phyloP scores from a whole-genome alignment of 2,329 filamentous ascomycete genomes.

The Didymella exigua region DNA sequence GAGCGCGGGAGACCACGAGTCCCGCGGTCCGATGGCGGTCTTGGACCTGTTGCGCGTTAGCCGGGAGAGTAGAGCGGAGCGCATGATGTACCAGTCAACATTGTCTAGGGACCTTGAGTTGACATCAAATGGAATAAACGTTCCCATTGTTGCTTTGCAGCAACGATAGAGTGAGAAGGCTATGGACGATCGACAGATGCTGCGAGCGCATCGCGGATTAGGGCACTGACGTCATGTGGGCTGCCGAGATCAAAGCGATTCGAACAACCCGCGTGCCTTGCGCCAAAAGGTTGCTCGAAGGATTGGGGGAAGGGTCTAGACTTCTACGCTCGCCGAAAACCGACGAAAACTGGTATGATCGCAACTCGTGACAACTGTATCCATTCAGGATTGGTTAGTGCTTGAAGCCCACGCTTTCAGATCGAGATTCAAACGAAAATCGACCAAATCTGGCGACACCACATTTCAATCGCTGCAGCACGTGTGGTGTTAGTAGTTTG shows the following conservation, averaged over 20 bases:
- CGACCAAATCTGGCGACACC: background rate
- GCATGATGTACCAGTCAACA: conserved; percentile 10
- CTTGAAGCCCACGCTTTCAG: conserved; percentile 9
- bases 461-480: background rate
- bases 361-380: conserved; percentile 10
- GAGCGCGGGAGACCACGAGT: conserved; percentile 45
- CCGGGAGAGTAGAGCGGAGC: background rate
- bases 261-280: conserved; percentile 9
- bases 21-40: conserved; percentile 40
- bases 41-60: conserved; percentile 29
- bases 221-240: conserved; percentile 13
- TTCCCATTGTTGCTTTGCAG: conserved; percentile 12
- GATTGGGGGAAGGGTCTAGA: conserved; percentile 7
- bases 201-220: background rate
- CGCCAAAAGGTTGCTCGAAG: background rate
- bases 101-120: conserved; percentile 13
- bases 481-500: background rate
- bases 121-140: conserved; percentile 11
- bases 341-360: conserved; percentile 9
- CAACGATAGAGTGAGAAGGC: background rate
- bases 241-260: conserved; percentile 4
- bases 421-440: conserved; percentile 12
- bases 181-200: background rate
- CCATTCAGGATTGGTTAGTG: conserved; percentile 12
- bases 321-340: conserved; percentile 3